A percentile compares a stretch with the other conserved stretches of the same genome.
phyloP scores from a whole-genome alignment of 495 filamentous ascomycete genomes.

The Cercophora samala region DNA sequence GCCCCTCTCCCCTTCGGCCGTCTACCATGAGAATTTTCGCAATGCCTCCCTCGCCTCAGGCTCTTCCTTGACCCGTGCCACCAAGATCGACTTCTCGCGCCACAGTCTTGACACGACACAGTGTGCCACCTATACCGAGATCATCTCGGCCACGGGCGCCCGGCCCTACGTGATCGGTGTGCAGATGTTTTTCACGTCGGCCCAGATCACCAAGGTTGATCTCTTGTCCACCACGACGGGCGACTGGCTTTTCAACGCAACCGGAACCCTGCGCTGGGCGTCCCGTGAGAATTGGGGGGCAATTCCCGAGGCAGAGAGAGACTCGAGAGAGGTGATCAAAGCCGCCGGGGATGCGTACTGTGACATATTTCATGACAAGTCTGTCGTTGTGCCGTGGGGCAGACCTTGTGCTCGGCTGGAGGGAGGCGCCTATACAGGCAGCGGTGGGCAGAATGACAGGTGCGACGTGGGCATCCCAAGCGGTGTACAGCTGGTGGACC shows the following conservation, averaged over 20 bases:
- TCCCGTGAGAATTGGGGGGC: slow-evolving; percentile 41
- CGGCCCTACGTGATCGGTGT: slow-evolving; percentile 50
- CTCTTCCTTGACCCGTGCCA: slow-evolving; percentile 38
- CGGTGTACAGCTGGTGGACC: slow-evolving; percentile 38
- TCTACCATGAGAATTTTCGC: slow-evolving; percentile 38
- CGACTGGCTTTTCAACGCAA: slow-evolving; percentile 52
- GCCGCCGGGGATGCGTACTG: slow-evolving; percentile 50
- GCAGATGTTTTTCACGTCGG: slow-evolving; percentile 41
- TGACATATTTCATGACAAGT: slow-evolving; percentile 45
- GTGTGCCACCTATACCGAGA: slow-evolving; percentile 53
- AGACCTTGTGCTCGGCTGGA: slow-evolving; percentile 47
- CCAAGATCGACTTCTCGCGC: slow-evolving; percentile 48
- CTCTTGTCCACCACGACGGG: slow-evolving; percentile 42
- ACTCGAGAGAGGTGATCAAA: slow-evolving; percentile 44
- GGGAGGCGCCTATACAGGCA: slow-evolving; percentile 45
- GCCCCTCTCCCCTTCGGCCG: slow-evolving; percentile 18
- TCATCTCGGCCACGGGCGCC: slow-evolving; percentile 42
- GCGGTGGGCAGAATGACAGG: slow-evolving; percentile 33
- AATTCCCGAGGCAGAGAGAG: slow-evolving; percentile 43
- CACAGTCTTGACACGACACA: slow-evolving; percentile 46
- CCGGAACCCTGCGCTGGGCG: slow-evolving; percentile 46
- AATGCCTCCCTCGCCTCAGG: slow-evolving; percentile 34
- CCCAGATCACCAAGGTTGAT: slow-evolving; percentile 39
- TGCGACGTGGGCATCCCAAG: slow-evolving; percentile 42
- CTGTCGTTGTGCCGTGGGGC: slow-evolving; percentile 49